phyloP scores from a whole-genome alignment of 2,329 filamentous ascomycete genomes.

The Fusarium clavum region DNA sequence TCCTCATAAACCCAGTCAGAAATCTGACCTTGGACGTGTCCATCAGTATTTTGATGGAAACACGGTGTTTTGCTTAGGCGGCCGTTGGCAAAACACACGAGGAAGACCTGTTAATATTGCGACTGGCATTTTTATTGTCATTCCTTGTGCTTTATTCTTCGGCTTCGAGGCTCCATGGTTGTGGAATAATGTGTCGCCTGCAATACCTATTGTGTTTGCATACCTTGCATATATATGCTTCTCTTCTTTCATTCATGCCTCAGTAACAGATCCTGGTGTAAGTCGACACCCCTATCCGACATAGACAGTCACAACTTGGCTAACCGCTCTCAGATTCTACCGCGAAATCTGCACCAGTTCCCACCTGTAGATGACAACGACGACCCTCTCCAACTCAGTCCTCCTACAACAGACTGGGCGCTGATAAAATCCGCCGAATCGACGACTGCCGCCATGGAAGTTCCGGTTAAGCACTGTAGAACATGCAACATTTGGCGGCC shows the following conservation, averaged over 20 bases:
- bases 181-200: conserved; percentile 87
- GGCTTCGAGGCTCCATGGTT: conserved; percentile 85
- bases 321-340: conserved; percentile 76
- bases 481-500: conserved; percentile 98
- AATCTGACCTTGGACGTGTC: conserved; percentile 69
- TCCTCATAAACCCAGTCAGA: conserved; percentile 40
- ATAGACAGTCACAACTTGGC: not conserved
- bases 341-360: conserved; percentile 90
- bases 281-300: conserved; percentile 53
- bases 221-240: conserved; percentile 93
- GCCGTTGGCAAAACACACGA: conserved; percentile 87
- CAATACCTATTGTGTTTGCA: conserved; percentile 87
- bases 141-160: conserved; percentile 87
- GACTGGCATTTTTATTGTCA: conserved; percentile 81
- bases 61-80: conserved; percentile 87
- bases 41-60: conserved; percentile 96
- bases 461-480: conserved; percentile 97
- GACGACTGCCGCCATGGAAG: conserved; percentile 90
- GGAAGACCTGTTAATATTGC: conserved; percentile 90
- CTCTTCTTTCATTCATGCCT: conserved; percentile 94
- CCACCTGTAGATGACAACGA: conserved; percentile 80
- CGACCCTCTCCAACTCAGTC: conserved; percentile 84
- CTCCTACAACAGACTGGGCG: conserved; percentile 92
- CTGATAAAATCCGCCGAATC: conserved; percentile 84
- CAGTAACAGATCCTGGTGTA: conserved; percentile 91